Conservation (phyloP, 129 eudicot genomes). For the Kitagawia praeruptora region DNA sequence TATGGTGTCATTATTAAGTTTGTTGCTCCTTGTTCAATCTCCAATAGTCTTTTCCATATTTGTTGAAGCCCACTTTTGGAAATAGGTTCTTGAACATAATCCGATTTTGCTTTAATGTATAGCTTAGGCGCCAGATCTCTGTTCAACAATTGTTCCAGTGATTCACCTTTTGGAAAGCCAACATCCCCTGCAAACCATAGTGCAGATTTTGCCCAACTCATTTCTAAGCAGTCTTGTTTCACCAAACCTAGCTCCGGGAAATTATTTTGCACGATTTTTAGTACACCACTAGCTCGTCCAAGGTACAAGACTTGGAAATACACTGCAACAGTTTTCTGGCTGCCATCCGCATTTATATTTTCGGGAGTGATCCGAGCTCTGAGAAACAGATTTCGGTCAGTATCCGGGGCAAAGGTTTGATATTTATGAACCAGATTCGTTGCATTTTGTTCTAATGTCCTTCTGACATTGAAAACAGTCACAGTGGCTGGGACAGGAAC, state of each 20-base stretch:
- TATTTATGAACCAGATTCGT: conserved; percentile 4
- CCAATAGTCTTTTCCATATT: conserved; percentile 9
- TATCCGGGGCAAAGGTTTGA: conserved; percentile 10
- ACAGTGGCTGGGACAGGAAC: conserved; percentile 3
- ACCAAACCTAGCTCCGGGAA: conserved; percentile 13
- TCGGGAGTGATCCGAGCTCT: conserved; percentile 3
- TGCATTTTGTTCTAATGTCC: conserved; percentile 5
- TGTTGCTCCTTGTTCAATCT: conserved; percentile 1
- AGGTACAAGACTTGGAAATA: conserved; percentile 14
- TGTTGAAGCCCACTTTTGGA: conserved; percentile 12
- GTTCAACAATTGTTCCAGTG: not conserved
- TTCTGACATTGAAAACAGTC: not conserved
- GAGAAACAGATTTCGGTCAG: not conserved
- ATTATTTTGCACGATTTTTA: not conserved
- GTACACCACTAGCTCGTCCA: conserved; percentile 2
- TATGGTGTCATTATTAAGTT: conserved; percentile 12
- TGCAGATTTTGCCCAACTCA: conserved; percentile 26
- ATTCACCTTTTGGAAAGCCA: not conserved
- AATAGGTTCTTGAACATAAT: conserved; percentile 15
- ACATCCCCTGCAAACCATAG: conserved; percentile 7
- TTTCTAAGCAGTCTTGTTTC: conserved; percentile 16
- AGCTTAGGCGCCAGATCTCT: not conserved
- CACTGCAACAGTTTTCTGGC: conserved; percentile 5
- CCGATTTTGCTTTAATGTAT: conserved; percentile 18
- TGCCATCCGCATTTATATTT: conserved; percentile 3